These are phyloP conservation scores for Aspergillus panamensis DNA, from an alignment of 495 filamentous ascomycete genomes.

Conservation along the genomic window DNA sequence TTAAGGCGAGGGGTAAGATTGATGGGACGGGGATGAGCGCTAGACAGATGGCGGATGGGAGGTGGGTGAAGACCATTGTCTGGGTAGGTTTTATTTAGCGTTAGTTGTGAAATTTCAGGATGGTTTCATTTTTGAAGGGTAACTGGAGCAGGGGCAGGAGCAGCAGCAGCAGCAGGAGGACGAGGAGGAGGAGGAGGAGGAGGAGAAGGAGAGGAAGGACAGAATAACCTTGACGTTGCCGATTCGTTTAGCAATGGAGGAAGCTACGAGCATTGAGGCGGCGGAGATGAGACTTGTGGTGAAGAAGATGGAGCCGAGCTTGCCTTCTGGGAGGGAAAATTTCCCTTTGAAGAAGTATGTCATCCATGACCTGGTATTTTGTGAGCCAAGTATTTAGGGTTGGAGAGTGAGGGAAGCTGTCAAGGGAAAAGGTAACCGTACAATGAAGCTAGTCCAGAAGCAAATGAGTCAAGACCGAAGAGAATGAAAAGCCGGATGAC, in stretches of 20 bases:
- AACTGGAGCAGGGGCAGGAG: too few relatives aligned
- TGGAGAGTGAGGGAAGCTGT: background rate
- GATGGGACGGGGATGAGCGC: constrained; percentile 62
- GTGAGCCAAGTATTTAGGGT: background rate
- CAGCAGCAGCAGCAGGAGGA: background rate
- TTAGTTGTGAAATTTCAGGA: background rate
- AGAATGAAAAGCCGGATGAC: constrained; percentile 71
- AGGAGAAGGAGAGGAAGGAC: background rate
- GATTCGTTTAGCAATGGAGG: constrained; percentile 70
- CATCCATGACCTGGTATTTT: constrained; percentile 53
- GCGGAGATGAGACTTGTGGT: constrained; percentile 63
- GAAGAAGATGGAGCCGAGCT: constrained; percentile 69
- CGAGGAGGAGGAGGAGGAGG: background rate
- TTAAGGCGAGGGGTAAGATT: constrained; percentile 52
- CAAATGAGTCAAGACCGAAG: constrained; percentile 73
- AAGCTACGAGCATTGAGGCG: constrained; percentile 65
- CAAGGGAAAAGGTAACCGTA: constrained; percentile 30
- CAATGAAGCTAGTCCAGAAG: constrained; percentile 72
- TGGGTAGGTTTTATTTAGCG: constrained; percentile 16
- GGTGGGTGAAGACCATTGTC: constrained; percentile 86
- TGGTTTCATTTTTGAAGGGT: too few relatives aligned
- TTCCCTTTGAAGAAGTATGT: constrained; percentile 77
- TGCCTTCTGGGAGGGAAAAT: constrained; percentile 64
- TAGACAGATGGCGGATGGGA: constrained; percentile 71
- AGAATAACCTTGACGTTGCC: constrained; percentile 64